Evolutionary conservation across 768 basidiomycete genomes (phyloP).

Genomic region (Harrya chromipes): DNA sequence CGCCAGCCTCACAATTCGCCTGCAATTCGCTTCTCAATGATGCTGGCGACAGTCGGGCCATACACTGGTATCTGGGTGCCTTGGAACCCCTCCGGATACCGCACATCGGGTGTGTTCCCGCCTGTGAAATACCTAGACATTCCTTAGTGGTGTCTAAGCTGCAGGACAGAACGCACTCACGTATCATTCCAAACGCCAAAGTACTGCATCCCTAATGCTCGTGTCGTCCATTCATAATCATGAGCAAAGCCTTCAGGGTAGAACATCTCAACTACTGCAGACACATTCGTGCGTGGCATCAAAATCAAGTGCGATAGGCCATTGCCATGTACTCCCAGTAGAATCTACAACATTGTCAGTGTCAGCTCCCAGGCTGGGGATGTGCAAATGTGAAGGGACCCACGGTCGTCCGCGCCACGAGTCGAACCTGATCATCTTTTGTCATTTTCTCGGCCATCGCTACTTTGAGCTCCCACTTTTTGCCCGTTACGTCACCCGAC

Average conservation of each 20-base stretch:
- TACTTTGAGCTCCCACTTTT: conserved; percentile 58
- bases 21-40: conserved; percentile 69
- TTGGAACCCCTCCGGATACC: conserved; percentile 87
- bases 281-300: conserved; percentile 73
- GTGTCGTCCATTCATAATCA: conserved; percentile 83
- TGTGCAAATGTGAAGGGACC: conserved; percentile 20
- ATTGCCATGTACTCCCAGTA: conserved; percentile 76
- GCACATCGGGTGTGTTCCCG: conserved; percentile 44
- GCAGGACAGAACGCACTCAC: conserved; percentile 35
- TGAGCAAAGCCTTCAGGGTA: conserved; percentile 78
- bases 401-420: conserved; percentile 69
- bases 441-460: conserved; percentile 62
- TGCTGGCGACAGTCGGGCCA: conserved; percentile 58
- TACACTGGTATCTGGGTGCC: conserved; percentile 71
- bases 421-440: conserved; percentile 71
- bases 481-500: conserved; percentile 3
- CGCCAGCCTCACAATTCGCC: conserved; percentile 13
- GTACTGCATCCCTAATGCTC: conserved; percentile 70
- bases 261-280: conserved; percentile 85
- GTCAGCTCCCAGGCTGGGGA: neutral
- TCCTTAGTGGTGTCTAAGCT: neutral
- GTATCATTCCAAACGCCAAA: conserved; percentile 82
- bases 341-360: conserved; percentile 40
- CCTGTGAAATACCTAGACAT: conserved; percentile 19
- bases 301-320: conserved; percentile 83